Conservation (phyloP, 2,329 filamentous ascomycete species). For the Exophiala sp. region DNA sequence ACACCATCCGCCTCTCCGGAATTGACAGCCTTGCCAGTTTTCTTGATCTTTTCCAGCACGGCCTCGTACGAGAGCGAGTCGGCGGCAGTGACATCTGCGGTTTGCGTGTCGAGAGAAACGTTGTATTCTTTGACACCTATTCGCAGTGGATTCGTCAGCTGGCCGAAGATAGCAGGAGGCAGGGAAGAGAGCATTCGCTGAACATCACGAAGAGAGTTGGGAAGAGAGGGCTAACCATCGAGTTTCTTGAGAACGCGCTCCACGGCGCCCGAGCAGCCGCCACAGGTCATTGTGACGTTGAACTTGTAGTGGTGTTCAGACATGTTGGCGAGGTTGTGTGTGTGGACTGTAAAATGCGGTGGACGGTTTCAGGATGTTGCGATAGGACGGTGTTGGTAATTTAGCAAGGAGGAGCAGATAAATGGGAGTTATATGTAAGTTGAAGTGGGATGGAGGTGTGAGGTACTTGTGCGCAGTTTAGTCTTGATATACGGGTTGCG, state of each 20-base stretch:
- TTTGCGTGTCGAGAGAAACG: slow-evolving; percentile 82
- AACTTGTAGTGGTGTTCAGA: slow-evolving; percentile 90
- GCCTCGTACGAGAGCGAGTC: slow-evolving; percentile 70
- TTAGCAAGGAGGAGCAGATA: neutral
- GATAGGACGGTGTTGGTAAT: neutral
- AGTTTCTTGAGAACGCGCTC: slow-evolving; percentile 90
- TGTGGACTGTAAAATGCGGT: neutral
- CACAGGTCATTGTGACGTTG: slow-evolving; percentile 88
- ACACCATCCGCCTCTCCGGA: slow-evolving; percentile 49
- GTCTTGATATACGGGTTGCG: neutral
- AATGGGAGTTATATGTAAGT: too few species aligned
- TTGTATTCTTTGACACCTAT: slow-evolving; percentile 82
- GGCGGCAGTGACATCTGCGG: slow-evolving; percentile 70
- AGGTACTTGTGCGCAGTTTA: slow-evolving; percentile 8
- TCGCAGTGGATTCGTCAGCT: slow-evolving; percentile 16
- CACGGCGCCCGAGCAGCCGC: slow-evolving; percentile 92
- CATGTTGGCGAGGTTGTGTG: slow-evolving; percentile 50
- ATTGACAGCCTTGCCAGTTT: slow-evolving; percentile 92
- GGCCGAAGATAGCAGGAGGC: slow-evolving; percentile 7
- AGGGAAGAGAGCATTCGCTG: neutral
- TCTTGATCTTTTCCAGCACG: slow-evolving; percentile 83
- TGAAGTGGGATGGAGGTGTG: neutral
- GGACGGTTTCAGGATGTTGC: neutral
- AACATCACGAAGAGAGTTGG: neutral
- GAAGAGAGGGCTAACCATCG: slow-evolving; percentile 60